phyloP scores from a whole-genome alignment of 768 basidiomycete species.

The Lactarius evosmus region DNA sequence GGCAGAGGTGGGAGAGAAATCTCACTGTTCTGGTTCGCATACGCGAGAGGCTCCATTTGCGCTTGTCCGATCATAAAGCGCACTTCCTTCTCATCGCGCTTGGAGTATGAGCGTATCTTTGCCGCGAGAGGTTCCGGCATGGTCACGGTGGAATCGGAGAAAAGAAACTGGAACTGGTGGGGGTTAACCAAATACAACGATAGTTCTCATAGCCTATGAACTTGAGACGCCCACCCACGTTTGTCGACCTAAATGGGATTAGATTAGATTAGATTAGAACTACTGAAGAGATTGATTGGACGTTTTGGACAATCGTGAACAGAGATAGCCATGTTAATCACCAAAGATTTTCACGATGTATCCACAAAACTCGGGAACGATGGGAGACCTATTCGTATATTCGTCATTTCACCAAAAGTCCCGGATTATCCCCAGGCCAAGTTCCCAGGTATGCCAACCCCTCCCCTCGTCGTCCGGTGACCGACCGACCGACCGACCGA shows the following conservation, averaged over 20 bases:
- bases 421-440: slow-evolving; percentile 86
- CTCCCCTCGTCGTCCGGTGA: neutral
- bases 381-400: slow-evolving; percentile 71
- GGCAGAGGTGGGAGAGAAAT: neutral
- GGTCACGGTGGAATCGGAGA: slow-evolving; percentile 21
- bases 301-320: neutral
- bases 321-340: slow-evolving; percentile 66
- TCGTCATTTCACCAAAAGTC: slow-evolving; percentile 74
- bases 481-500: neutral
- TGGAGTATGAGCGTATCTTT: slow-evolving; percentile 50
- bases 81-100: slow-evolving; percentile 56
- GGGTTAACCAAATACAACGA: too few species aligned
- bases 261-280: slow-evolving; percentile 23
- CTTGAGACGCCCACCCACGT: slow-evolving; percentile 27
- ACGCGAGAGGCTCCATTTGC: slow-evolving; percentile 62
- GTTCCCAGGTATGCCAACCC: slow-evolving; percentile 63
- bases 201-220: slow-evolving; percentile 1
- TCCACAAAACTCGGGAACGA: slow-evolving; percentile 60
- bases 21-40: slow-evolving; percentile 61
- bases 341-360: slow-evolving; percentile 73
- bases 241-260: slow-evolving; percentile 20
- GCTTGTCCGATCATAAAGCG: slow-evolving; percentile 63
- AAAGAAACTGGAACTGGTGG: neutral
- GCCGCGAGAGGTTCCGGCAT: slow-evolving; percentile 33
- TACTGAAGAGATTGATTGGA: too few species aligned